Evolutionary conservation across 2,329 filamentous ascomycete species (phyloP), one percentile per base, ranked within the genome.

Genomic region (Penicillium sp.): DNA sequence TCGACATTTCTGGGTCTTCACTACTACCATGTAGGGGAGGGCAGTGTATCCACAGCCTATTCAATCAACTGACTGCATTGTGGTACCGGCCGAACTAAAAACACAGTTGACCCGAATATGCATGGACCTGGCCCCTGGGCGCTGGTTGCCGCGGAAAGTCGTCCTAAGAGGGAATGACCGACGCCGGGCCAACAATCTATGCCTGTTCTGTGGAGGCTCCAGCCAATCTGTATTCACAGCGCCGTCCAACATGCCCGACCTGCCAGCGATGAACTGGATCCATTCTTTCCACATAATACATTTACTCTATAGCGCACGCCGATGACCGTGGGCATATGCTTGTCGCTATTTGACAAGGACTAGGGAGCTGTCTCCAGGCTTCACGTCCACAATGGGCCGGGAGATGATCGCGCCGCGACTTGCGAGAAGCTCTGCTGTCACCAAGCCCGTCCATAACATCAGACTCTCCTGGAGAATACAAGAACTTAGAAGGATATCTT

Each of bases 331-430:
- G 39, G 50, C 0, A 54, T 46, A 14, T 52, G 51, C 6, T 36
- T 48, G 1, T 48, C 42, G 4, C 39, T 41, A 2, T 34, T 38
- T 3, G 34, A 8, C 3, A 54, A 54, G 14, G 50, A 52, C 2
- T 39, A 13, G 53, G 65, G 34, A 9, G 64, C 67, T 11, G 45
- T 51, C 14, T 66, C 55, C 1, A 78, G 63, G 0, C 0, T 59
- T 58, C 29, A 66, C 56, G 36, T 74, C 67, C 46, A 78, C 62
- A 57, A 79, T 77, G 10, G 72, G 73, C 3, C 79, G 60, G 7
- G 75, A 75, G 1, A 79, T 52, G 4, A 47, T 38, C 10, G 44
- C 49, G 4, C 51, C 54, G 0, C 43, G 54, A 16, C 46, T 49
- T 4, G 46, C 50, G 10, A 53, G 33, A 8, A 58, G 41, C 22